Conservation (phyloP, 1,284 basidiomycete species). For the Ceratobasidium sp. region DNA sequence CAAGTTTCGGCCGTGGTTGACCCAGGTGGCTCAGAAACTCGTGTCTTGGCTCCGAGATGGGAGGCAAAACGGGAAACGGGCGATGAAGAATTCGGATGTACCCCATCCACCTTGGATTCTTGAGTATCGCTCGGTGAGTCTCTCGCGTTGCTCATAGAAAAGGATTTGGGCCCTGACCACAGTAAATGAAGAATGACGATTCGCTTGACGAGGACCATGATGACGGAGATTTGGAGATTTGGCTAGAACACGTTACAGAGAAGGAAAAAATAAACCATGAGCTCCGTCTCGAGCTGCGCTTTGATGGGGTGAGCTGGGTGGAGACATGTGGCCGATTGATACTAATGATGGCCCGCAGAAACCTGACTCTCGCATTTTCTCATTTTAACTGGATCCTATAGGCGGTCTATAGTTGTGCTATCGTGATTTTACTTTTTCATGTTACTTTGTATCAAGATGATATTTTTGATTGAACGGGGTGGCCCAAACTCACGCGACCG, state of each 20-base stretch:
- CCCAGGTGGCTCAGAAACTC: not conserved
- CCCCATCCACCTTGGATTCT: conserved; percentile 29
- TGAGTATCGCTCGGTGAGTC: conserved; percentile 29
- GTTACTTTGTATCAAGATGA: not conserved
- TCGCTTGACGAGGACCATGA: conserved; percentile 23
- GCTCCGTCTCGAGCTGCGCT: not conserved
- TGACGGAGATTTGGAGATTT: conserved; percentile 28
- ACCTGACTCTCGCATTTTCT: conserved; percentile 23
- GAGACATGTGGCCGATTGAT: no score
- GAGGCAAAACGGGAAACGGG: not conserved
- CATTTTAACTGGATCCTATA: not conserved
- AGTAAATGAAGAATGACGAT: conserved; percentile 16
- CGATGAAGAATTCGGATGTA: conserved; percentile 20
- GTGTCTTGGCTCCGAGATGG: not conserved
- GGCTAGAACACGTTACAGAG: conserved; percentile 8
- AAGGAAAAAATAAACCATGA: not conserved
- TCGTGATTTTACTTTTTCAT: not conserved
- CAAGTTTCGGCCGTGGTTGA: not conserved
- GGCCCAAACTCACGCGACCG: not conserved
- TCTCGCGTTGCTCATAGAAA: not conserved
- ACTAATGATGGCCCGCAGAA: not conserved
- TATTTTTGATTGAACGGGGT: not conserved
- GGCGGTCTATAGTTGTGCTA: not conserved
- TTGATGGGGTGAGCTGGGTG: conserved; percentile 12
- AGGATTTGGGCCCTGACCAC: not conserved